Base-by-base conservation (phyloP, 1,284 basidiomycete genomes). In the Apiotrichum montevideense region DNA sequence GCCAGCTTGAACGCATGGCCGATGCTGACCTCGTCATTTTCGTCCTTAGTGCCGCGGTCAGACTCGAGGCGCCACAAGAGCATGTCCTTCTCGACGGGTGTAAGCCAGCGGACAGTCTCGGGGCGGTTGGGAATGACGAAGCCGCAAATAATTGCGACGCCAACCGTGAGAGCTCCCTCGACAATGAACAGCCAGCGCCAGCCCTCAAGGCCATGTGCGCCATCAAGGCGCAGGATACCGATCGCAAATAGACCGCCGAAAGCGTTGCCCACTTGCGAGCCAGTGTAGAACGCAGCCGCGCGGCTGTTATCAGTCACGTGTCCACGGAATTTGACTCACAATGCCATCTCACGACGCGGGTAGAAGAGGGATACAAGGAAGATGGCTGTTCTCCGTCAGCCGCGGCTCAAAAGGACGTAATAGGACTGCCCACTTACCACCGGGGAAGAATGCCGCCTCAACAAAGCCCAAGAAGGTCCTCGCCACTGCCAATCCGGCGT, bases 251-350 rank as follows among this genome's bases (percentile, higher is more conserved):
- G 65, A 51, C 71, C 71, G 21, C 70, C 70, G 52, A 76, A 73
- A 9, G 77, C 76, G 55, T 76, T 77, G 1, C 71, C 71, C 44
- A 76, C 57, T 46, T 76, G 70, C 10, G 66, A 68, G 4, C 73
- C 74, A 41, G 65, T 65, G 64, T 71, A 77, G 5, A 76, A 64
- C 33, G 66, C 63, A 14, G 67, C 68, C 11, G 62, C 59, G 13
- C 68, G 64, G 21, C 21, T 21, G 21, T 21, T 21, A 21, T 21
- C 21, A 21, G 21, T 21, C 21, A 21, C 21, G 21, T 21, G 21
- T 21, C 21, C 21, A 21, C 21, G 21, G 21, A 21, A 21, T 21
- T 21, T 21, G 21, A 21, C 21, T 21, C 21, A 21, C 10, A 71
- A 47, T 11, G 69, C 70, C 65, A 73, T 69, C 40, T 67, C 59